Conservation (phyloP, 352 stramenopile species). For the Thraustotheca clavata region DNA sequence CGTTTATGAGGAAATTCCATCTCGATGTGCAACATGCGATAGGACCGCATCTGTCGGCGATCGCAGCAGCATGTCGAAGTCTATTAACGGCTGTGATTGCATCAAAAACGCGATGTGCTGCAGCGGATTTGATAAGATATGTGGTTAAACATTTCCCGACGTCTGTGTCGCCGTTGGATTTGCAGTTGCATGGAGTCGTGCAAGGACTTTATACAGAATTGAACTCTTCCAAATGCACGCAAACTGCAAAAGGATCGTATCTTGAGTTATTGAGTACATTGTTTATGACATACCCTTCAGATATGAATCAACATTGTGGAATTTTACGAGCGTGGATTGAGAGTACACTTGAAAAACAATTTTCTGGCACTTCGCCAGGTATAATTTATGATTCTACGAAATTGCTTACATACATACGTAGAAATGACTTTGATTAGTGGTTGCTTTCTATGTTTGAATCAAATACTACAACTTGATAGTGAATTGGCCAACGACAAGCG, state of each 20-base stretch:
- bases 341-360: constrained; percentile 64
- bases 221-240: constrained; percentile 18
- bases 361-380: constrained; percentile 40
- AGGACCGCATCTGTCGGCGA: not conserved
- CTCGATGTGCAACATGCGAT: not conserved
- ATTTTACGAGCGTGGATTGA: constrained; percentile 40
- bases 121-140: not conserved
- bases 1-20: constrained; percentile 18
- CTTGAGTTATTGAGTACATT: constrained; percentile 9
- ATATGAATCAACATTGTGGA: not conserved
- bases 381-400: not conserved
- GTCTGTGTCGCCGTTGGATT: not conserved
- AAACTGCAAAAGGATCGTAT: constrained; percentile 13
- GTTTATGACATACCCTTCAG: not conserved
- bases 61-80: not conserved
- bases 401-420: not conserved
- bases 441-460: constrained; percentile 47
- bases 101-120: constrained; percentile 8
- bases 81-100: not conserved
- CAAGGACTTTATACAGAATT: not conserved
- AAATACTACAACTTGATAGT: constrained; percentile 41
- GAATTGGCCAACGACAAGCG: constrained; percentile 39
- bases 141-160: constrained; percentile 1
- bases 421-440: constrained; percentile 71
- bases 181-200: not conserved